A percentile compares a stretch with the other conserved stretches of the same genome.
Evolutionary conservation across 2,329 filamentous ascomycete species (phyloP).

Genomic region (Cercospora janseana): DNA sequence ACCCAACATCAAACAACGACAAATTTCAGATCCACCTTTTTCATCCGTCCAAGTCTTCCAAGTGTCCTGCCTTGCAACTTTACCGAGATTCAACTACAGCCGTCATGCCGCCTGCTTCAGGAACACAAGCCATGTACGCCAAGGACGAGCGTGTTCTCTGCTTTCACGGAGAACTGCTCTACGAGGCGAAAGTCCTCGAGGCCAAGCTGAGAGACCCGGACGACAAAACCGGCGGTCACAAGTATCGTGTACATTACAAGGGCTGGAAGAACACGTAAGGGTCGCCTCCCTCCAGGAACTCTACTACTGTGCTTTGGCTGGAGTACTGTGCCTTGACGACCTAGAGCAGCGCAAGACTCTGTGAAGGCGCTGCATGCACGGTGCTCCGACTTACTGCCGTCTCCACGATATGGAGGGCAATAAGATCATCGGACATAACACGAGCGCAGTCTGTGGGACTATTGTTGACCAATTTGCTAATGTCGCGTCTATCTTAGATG

Average conservation of each 20-base stretch:
- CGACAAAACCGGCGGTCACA: conserved; percentile 71
- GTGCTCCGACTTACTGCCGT: too few relatives aligned
- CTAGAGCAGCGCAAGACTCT: too few relatives aligned
- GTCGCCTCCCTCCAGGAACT: too few relatives aligned
- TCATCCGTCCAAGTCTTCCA: too few relatives aligned
- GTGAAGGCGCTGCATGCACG: too few relatives aligned
- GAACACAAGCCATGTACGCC: conserved; percentile 47
- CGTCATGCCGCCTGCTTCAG: conserved; percentile 25
- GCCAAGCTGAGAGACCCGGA: conserved; percentile 60
- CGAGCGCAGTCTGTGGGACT: too few relatives aligned
- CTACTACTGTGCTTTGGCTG: too few relatives aligned
- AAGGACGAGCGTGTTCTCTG: conserved; percentile 92
- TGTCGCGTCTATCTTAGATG: conserved; percentile 56
- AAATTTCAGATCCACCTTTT: too few relatives aligned
- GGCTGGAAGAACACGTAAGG: conserved; percentile 97
- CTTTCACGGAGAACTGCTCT: conserved; percentile 95
- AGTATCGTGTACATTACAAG: conserved; percentile 97
- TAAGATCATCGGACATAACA: too few relatives aligned
- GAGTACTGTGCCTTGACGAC: too few relatives aligned
- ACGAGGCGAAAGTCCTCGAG: conserved; percentile 94
- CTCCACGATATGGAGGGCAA: too few relatives aligned
- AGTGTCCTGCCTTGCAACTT: not conserved
- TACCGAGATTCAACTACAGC: not conserved
- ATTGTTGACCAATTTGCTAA: conserved; percentile 3
- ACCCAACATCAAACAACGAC: not conserved